Evolutionary conservation across 768 basidiomycete genomes (phyloP), one percentile per base, ranked within the genome.

Genomic region (Filobasidium wieringae): DNA sequence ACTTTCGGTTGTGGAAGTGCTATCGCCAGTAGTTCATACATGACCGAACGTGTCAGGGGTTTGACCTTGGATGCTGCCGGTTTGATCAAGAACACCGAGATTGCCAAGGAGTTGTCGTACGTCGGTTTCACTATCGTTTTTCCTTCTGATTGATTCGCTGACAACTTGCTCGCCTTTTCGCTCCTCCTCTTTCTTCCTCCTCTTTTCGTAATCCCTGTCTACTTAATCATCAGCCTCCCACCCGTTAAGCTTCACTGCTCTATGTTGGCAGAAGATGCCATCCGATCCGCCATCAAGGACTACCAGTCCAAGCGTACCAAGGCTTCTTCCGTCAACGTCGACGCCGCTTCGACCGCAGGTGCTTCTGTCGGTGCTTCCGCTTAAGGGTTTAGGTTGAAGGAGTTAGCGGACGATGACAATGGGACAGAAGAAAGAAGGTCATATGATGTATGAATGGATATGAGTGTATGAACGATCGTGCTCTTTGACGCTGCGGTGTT

Each of bases 191-290:
- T 40, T 40, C 37, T 11, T 40, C 22, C 37, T 40, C 22, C 11
- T 40, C 11, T 22, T 40, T 4, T 4, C 37, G 17, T 40, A 43
- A n/a, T 8, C 41, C 24, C 15, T 22, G 41, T 7, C 41, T 9
- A 43, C 41, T 43, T 24, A 43, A 9, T 43, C 41, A 24, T 11
- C 24, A 55, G 86, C 67, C 76, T 97, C 49, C 93, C 93, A 6
- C 92, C 93, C 51, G 93, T 97, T 68, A 97, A 97, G 75, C 81
- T 76, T 47, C 74, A 70, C 53, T 71, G 62, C 70, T 61, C 71
- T 84, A 87, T 96, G 86, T 76, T 96, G 64, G 92, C 95, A 14
- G 95, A 99, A 76, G 95, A 99, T 74, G 95, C 95, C 58, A 99
- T 99, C 74, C 56, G 87, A 53, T 93, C 92, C 11, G 95, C 95